Conservation (phyloP, 2,329 filamentous ascomycete species). For the Sporothrix sp. region DNA sequence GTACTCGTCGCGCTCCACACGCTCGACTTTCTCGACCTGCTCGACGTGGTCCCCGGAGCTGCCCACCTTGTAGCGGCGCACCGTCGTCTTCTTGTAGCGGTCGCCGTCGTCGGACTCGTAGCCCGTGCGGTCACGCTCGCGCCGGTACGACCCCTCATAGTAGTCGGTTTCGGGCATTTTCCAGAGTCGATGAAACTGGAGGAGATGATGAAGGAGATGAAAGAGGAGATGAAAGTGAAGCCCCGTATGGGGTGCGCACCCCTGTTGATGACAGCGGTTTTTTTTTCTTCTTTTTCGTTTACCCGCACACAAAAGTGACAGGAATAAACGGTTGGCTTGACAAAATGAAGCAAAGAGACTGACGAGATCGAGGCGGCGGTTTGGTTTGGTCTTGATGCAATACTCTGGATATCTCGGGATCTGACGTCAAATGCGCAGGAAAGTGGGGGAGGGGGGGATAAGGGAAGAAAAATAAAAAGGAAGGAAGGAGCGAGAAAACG, state of each 20-base stretch:
- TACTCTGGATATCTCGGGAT: background rate
- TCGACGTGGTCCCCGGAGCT: slow-evolving; percentile 32
- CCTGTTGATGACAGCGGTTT: too few relatives aligned
- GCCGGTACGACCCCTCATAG: slow-evolving; percentile 12
- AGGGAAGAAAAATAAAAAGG: background rate
- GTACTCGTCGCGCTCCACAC: slow-evolving; percentile 13
- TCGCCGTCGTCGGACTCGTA: slow-evolving; percentile 28
- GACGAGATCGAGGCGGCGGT: background rate
- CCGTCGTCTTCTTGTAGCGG: slow-evolving; percentile 35
- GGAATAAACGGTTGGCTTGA: background rate
- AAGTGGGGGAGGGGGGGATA: background rate
- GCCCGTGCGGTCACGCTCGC: slow-evolving; percentile 4
- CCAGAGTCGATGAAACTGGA: slow-evolving; percentile 16
- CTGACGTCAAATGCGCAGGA: slow-evolving; percentile 1
- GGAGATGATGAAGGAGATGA: background rate
- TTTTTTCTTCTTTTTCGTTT: too few relatives aligned
- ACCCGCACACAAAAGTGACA: too few relatives aligned
- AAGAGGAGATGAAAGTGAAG: too few relatives aligned
- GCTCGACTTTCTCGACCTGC: slow-evolving; percentile 22
- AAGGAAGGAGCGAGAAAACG: background rate
- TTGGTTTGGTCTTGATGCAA: background rate
- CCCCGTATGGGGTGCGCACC: too few relatives aligned
- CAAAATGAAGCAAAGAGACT: background rate
- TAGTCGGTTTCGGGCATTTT: slow-evolving; percentile 25
- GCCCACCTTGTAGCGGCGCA: slow-evolving; percentile 43